phyloP scores from a whole-genome alignment of 495 filamentous ascomycete genomes.

The Aspergillus olivimuriae region DNA sequence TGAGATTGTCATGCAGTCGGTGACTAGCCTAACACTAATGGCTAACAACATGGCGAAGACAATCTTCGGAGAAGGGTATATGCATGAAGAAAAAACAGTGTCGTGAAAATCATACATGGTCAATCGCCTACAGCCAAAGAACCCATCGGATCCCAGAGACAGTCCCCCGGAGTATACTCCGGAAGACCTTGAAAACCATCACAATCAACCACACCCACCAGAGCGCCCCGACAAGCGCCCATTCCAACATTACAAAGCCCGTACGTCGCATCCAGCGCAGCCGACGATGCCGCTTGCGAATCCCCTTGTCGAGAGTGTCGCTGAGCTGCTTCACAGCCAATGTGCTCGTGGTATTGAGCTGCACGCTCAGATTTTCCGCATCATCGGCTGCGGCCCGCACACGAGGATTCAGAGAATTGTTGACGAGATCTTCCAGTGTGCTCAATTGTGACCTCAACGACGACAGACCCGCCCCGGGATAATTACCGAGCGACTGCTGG shows the following conservation, averaged over 20 bases:
- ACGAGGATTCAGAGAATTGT: slow-evolving; percentile 53
- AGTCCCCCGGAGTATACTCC: slow-evolving; percentile 52
- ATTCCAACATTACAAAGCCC: slow-evolving; percentile 69
- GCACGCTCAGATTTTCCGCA: slow-evolving; percentile 65
- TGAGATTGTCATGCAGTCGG: no score
- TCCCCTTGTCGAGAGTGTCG: slow-evolving; percentile 65
- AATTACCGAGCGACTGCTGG: slow-evolving; percentile 46
- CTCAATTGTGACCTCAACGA: slow-evolving; percentile 42
- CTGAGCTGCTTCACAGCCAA: slow-evolving; percentile 70
- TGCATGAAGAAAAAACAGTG: not conserved
- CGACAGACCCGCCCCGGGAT: slow-evolving; percentile 38
- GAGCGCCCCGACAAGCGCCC: slow-evolving; percentile 71
- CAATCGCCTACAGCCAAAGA: slow-evolving; percentile 54
- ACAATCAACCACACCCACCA: slow-evolving; percentile 83
- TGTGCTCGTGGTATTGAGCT: slow-evolving; percentile 67
- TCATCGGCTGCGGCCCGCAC: slow-evolving; percentile 63
- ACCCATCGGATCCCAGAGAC: slow-evolving; percentile 63
- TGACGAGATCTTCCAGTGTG: slow-evolving; percentile 43
- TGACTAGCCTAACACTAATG: no score
- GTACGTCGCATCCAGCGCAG: slow-evolving; percentile 65
- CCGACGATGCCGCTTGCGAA: slow-evolving; percentile 62
- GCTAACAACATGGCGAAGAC: no score
- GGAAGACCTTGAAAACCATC: slow-evolving; percentile 56
- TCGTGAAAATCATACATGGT: not conserved
- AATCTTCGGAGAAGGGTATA: not conserved